A percentile compares a stretch with the other conserved stretches of the same genome.
These are phyloP conservation scores for Gossypium longicalyx DNA, from an alignment of 345 rosid species.

Conservation along the genomic window DNA sequence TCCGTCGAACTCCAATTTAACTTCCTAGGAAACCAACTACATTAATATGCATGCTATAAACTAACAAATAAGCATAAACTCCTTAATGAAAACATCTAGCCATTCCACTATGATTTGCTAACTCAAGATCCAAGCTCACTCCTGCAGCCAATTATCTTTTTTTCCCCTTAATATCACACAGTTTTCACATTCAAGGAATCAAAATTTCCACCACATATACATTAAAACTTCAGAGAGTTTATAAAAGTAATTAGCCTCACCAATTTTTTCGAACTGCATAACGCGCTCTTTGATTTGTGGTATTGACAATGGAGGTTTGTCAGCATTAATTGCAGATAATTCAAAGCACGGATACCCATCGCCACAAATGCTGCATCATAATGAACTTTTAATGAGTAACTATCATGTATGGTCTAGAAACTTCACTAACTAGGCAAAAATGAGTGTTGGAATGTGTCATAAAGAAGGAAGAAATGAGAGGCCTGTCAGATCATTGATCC, in stretches of 20 bases:
- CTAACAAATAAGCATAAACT: background rate
- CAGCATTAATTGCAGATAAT: slow-evolving; percentile 86
- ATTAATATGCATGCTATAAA: slow-evolving; percentile 1
- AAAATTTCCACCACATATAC: background rate
- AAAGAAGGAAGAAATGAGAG: background rate
- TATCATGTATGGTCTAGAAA: background rate
- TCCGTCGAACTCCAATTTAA: background rate
- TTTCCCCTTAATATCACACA: background rate
- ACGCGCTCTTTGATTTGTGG: slow-evolving; percentile 69
- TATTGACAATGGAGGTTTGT: slow-evolving; percentile 78
- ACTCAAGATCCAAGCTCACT: background rate
- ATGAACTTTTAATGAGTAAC: slow-evolving; percentile 14
- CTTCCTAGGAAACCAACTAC: background rate
- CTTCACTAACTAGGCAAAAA: background rate
- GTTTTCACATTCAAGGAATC: slow-evolving; percentile 1
- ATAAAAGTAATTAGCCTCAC: slow-evolving; percentile 40
- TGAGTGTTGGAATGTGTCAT: background rate
- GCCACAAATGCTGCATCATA: slow-evolving; percentile 49
- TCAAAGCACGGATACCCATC: slow-evolving; percentile 87
- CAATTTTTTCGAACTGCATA: slow-evolving; percentile 63
- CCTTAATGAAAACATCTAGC: background rate
- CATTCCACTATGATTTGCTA: background rate
- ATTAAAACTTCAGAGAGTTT: background rate
- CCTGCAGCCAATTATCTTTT: background rate
- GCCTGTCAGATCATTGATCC: background rate